Base-by-base conservation (phyloP, 768 basidiomycete genomes). In the Phaeotremella fagi region DNA sequence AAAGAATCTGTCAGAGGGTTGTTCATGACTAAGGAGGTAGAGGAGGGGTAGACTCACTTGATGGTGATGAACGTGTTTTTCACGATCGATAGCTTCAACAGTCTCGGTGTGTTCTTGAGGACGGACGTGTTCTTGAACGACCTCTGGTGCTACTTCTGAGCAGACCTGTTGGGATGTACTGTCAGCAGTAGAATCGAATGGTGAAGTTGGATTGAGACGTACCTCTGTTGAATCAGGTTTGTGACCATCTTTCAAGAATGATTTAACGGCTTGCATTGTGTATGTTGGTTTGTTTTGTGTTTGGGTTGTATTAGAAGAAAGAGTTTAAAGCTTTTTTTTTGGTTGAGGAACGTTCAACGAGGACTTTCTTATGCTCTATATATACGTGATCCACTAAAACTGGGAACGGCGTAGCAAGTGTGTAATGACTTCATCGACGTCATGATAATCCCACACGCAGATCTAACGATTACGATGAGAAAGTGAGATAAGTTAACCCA, bases 51-150 rank as follows among this genome's bases (percentile, higher is more conserved):
- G 15, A 57, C 59, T 56, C 29, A 63, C 61, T 48, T 65, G 65
- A 65, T 68, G 66, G 64, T 68, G 65, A 61, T 66, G 66, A 48
- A 75, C 58, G 48, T 76, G 75, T 36, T 68, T 59, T 64, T 76
- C 75, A 16, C 72, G 59, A 71, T 76, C 75, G 55, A 74, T 49
- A 25, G 75, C 75, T 61, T 71, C 69, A 50, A 68, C 69, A 31
- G 55, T 54, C 66, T 75, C 73, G 37, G 53, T 54, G 52, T 60
- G 64, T 54, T 70, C 73, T 38, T 62, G 48, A 22, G 55, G 65
- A 29, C 54, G 53, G 60, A 74, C 51, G 59, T 64, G 52, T 61
- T 75, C 74, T 60, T 75, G 66, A 33, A 61, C 57, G 53, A 75
- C 71, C 52, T 71, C 67, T 26, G 75, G 70, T 48, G 68, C 72